Evolutionary conservation across 306 rosid genomes (phyloP), one percentile per base, ranked within the genome.

Genomic region (Medicago ruthenica): DNA sequence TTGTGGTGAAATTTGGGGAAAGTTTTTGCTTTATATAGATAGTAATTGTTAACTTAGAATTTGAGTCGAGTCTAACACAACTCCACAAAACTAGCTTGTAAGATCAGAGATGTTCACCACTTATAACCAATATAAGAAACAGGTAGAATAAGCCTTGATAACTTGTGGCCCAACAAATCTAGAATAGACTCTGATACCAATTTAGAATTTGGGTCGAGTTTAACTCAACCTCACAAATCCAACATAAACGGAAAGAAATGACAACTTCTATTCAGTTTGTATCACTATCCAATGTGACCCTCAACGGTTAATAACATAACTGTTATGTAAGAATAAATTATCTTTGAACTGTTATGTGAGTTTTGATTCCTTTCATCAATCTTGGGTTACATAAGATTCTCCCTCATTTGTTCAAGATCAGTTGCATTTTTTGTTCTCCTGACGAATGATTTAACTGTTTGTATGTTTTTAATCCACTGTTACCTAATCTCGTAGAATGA

Each of bases 351-450:
- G 22, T 21, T 21, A 21, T 27, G 31, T 27, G 31, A 27, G 31
- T 27, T 27, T 0, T 27, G 31, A 27, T 18, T 18, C 60, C 27
- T 54, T 54, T 54, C 27, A 17, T 20, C 60, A 54, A 54, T 8
- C 24, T 17, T 15, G 18, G 54, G 9, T 14, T 20, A n/a, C 55
- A 48, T 48, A 15, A 48, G 7, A 48, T 7, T 48, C 11, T 3
- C 4, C 5, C 24, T 12, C 47, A 42, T 12, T 45, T 16, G 15
- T 55, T 61, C 58, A 7, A 45, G n/a, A 15, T 45, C 61, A 37
- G 34, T 48, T 74, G 48, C 61, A 10, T 60, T 1, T 66, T 67
- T 57, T 45, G 44, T 47, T 74, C 22, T 47, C 59, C 27, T 31
- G 24, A 9, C 40, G 57, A 39, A 24, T 22, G 12, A 24, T 40